Evolutionary conservation across 495 filamentous ascomycete species (phyloP).

Genomic region (Xylaria telfairii): DNA sequence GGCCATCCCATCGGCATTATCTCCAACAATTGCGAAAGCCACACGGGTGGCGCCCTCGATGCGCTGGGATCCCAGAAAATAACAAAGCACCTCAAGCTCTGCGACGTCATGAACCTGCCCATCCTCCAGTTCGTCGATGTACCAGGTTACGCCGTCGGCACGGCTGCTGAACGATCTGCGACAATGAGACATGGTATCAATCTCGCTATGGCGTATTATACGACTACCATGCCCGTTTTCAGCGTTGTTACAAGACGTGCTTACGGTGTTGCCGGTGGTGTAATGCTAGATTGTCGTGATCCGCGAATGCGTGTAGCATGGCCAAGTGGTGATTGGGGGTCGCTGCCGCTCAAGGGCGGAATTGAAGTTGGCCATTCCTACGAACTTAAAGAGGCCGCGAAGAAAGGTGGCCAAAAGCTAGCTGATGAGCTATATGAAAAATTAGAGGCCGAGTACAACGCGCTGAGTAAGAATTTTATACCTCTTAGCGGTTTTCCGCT

Average conservation of each 20-base stretch:
- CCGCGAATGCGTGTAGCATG: slow-evolving; percentile 66
- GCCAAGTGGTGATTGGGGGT: slow-evolving; percentile 67
- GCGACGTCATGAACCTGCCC: slow-evolving; percentile 69
- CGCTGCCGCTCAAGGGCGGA: slow-evolving; percentile 64
- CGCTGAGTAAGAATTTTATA: slow-evolving; percentile 43
- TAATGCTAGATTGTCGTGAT: slow-evolving; percentile 67
- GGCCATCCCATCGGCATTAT: slow-evolving; percentile 64
- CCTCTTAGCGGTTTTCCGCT: neutral
- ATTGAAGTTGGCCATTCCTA: slow-evolving; percentile 67
- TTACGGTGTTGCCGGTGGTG: slow-evolving; percentile 65
- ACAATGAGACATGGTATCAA: slow-evolving; percentile 69
- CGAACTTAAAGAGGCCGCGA: slow-evolving; percentile 62
- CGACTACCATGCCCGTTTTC: slow-evolving; percentile 65
- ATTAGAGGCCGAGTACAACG: slow-evolving; percentile 62
- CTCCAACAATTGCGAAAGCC: slow-evolving; percentile 61
- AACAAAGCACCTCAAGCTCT: slow-evolving; percentile 63
- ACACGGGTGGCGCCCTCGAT: slow-evolving; percentile 66
- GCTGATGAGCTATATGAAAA: slow-evolving; percentile 54
- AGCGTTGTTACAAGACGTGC: slow-evolving; percentile 63
- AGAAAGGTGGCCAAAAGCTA: slow-evolving; percentile 50
- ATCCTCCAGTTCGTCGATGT: slow-evolving; percentile 68
- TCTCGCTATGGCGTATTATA: slow-evolving; percentile 63
- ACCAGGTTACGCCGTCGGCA: slow-evolving; percentile 68
- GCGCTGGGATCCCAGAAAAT: slow-evolving; percentile 65
- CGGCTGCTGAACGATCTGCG: slow-evolving; percentile 64